Evolutionary conservation across 2,329 filamentous ascomycete genomes (phyloP).

Genomic region (Xylaria sp.): DNA sequence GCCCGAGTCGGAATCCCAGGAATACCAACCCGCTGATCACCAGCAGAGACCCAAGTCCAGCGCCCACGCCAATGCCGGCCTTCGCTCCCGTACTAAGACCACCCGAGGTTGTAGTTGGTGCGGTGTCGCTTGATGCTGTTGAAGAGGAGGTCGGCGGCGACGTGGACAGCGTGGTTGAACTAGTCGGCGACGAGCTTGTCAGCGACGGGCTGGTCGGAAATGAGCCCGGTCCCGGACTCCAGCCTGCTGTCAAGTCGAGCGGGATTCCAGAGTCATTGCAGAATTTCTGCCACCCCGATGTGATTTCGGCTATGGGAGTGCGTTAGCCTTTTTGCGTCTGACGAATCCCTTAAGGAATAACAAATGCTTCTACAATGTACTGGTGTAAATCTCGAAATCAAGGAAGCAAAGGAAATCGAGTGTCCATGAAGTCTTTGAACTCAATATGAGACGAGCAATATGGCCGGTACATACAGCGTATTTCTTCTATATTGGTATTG

Average conservation of each 20-base stretch:
- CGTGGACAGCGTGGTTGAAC: constrained; percentile 5
- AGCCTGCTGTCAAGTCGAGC: background rate
- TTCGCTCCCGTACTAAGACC: constrained; percentile 30
- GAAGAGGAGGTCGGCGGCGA: constrained; percentile 15
- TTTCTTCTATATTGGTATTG: background rate
- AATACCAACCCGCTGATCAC: constrained; percentile 35
- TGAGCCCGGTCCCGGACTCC: background rate
- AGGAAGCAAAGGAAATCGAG: background rate
- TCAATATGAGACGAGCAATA: constrained; percentile 4
- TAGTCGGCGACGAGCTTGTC: constrained; percentile 2
- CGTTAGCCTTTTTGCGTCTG: constrained; percentile 17
- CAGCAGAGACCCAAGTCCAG: constrained; percentile 45
- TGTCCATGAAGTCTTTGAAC: background rate
- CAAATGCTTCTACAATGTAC: background rate
- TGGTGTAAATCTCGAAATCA: background rate
- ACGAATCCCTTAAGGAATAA: background rate
- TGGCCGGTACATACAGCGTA: constrained; percentile 27
- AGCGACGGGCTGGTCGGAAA: background rate
- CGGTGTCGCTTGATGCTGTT: constrained; percentile 7
- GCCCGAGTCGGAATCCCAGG: constrained; percentile 28
- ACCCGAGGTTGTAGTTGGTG: background rate
- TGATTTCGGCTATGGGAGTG: constrained; percentile 23
- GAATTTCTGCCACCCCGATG: constrained; percentile 29
- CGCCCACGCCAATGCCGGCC: constrained; percentile 53
- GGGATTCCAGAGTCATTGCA: constrained; percentile 32